phyloP scores from a whole-genome alignment of 2,329 filamentous ascomycete species.

The Cadophora malorum region DNA sequence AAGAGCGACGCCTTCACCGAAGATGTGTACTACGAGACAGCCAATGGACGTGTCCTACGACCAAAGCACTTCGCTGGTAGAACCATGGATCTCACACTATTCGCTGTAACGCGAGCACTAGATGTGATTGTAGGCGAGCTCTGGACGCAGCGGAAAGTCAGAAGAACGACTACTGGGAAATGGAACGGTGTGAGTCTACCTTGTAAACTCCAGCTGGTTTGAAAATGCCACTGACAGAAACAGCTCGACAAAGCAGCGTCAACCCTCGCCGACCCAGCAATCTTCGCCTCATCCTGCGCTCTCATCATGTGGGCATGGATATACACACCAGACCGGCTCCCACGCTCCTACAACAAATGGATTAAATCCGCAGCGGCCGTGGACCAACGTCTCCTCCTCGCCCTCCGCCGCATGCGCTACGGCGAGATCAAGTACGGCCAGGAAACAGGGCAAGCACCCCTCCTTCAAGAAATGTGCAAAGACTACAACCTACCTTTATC shows the following conservation, averaged over 20 bases:
- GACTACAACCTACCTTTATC: slow-evolving; percentile 72
- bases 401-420: slow-evolving; percentile 69
- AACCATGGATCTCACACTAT: slow-evolving; percentile 84
- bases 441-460: slow-evolving; percentile 71
- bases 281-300: slow-evolving; percentile 76
- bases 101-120: slow-evolving; percentile 73
- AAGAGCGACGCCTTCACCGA: slow-evolving; percentile 52
- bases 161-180: slow-evolving; percentile 52
- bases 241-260: slow-evolving; percentile 48
- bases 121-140: slow-evolving; percentile 72
- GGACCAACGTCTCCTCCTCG: slow-evolving; percentile 75
- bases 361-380: slow-evolving; percentile 79
- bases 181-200: slow-evolving; percentile 60
- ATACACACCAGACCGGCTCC: slow-evolving; percentile 74
- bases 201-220: too few species aligned
- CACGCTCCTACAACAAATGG: slow-evolving; percentile 79
- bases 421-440: slow-evolving; percentile 74
- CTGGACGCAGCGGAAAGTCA: slow-evolving; percentile 61
- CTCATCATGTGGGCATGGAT: slow-evolving; percentile 92
- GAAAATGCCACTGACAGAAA: background rate
- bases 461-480: slow-evolving; percentile 74
- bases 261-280: slow-evolving; percentile 64
- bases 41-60: slow-evolving; percentile 38
- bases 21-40: slow-evolving; percentile 44
- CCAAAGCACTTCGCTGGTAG: slow-evolving; percentile 62